A percentile compares a stretch with the other conserved stretches of the same genome.
phyloP scores from a whole-genome alignment of 2,329 filamentous ascomycete species.

The Colletotrichum viniferum region DNA sequence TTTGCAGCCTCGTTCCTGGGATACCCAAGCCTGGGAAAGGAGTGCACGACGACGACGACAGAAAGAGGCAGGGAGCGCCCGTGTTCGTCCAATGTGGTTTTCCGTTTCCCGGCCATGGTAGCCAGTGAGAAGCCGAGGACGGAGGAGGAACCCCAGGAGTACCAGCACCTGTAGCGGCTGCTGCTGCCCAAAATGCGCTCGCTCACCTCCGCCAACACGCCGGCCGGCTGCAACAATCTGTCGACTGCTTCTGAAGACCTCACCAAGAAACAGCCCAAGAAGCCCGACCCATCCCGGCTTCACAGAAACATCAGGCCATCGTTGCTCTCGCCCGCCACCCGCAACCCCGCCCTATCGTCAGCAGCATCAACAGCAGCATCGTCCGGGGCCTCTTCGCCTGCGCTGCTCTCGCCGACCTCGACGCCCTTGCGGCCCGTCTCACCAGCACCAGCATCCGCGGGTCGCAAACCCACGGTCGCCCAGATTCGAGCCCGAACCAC shows the following conservation, averaged over 20 bases:
- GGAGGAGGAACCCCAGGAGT: not conserved
- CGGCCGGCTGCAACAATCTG: slow-evolving; percentile 1
- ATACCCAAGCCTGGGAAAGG: not conserved
- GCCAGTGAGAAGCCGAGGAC: slow-evolving; percentile 8
- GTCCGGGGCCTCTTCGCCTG: not conserved
- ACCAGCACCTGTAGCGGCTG: not conserved
- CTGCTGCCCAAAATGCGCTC: slow-evolving; percentile 3
- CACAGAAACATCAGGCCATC: slow-evolving; percentile 19
- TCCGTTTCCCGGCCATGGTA: slow-evolving; percentile 10
- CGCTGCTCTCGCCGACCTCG: slow-evolving; percentile 34
- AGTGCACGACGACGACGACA: not conserved
- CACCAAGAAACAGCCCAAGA: not conserved
- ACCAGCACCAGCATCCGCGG: not conserved
- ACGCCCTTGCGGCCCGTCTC: slow-evolving; percentile 25
- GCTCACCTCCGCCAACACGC: not conserved
- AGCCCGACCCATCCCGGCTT: slow-evolving; percentile 16
- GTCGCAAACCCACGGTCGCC: slow-evolving; percentile 5
- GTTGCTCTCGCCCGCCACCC: slow-evolving; percentile 11
- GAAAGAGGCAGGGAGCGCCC: not conserved
- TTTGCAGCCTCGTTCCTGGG: not conserved
- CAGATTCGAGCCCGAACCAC: slow-evolving; percentile 7
- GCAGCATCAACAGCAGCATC: slow-evolving; percentile 26
- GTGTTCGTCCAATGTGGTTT: slow-evolving; percentile 16
- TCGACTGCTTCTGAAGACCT: not conserved
- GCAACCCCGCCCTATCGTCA: not conserved